Base-by-base conservation (phyloP, 2,329 filamentous ascomycete genomes). In the Fusarium fujikuroi region DNA sequence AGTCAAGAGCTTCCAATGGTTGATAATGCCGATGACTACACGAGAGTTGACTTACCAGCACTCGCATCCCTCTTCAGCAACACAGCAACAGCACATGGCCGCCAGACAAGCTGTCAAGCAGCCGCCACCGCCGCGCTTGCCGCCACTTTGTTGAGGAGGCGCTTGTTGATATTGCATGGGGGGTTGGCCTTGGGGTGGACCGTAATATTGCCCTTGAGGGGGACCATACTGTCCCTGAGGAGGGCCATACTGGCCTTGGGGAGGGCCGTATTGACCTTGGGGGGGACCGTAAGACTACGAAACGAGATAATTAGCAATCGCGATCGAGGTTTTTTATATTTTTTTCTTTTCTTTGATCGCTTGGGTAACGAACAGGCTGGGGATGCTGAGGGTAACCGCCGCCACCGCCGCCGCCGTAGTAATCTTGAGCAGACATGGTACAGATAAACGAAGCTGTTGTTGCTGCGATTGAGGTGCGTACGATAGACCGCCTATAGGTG, bases 11-110 rank as follows among this genome's bases (percentile, higher is more conserved):
- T n/a, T 63, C 59, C 66, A 50, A 69, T 53, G 32, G 37, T 58
- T 63, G 57, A 72, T 46, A 37, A 57, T 49, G 49, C 50, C 58
- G 43, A 60, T 50, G 59, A 52, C 40, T 39, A 18, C 21, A 60
- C 25, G 47, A n/a, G 50, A 30, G 42, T 53, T 39, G 15, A 74
- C 75, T 54, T 81, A 83, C 84, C 86, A 87, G 73, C 84, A 85
- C 75, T 88, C 86, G 78, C 86, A 87, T 36, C 81, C 83, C 72
- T 87, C 86, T 63, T 87, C 86, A 47, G 83, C 81, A 60, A 85
- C 83, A 70, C 85, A 87, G 79, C 86, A 88, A 79, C 84, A 87
- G 80, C 85, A 87, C 60, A 88, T 75, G 21, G 83, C 80, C 14
- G 86, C 85, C 52, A 88, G 79, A 80, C 85, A 87, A 63, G 81